Evolutionary conservation across 805 yeast species (phyloP).

Genomic region (Spathaspora passalidarum): DNA sequence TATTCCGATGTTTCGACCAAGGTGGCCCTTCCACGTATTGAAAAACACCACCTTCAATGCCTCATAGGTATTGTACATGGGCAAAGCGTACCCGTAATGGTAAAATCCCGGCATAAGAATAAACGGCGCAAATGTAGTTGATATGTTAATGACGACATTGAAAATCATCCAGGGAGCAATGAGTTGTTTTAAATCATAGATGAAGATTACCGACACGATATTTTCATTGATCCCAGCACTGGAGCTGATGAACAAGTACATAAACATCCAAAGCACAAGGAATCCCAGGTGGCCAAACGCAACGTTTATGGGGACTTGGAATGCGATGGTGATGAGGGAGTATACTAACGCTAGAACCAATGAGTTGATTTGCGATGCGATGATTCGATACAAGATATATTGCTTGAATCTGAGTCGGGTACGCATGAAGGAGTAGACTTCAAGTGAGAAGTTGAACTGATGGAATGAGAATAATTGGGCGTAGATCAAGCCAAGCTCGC

Average conservation of each 20-base stretch:
- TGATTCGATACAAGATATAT: constrained; percentile 24
- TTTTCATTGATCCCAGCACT: constrained; percentile 27
- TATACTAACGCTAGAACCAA: constrained; percentile 28
- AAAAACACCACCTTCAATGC: constrained; percentile 31
- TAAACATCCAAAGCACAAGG: constrained; percentile 30
- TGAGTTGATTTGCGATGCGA: constrained; percentile 29
- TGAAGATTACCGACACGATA: constrained; percentile 17
- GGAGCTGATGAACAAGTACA: constrained; percentile 26
- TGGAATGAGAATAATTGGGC: constrained; percentile 32
- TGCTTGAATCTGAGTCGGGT: constrained; percentile 20
- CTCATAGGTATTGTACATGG: constrained; percentile 31
- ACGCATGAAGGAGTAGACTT: constrained; percentile 19
- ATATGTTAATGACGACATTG: constrained; percentile 25
- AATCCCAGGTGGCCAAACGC: constrained; percentile 32
- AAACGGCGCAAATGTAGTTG: constrained; percentile 33
- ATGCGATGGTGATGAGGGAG: constrained; percentile 28
- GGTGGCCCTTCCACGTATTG: constrained; percentile 29
- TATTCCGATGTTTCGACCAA: constrained; percentile 30
- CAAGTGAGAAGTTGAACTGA: constrained; percentile 31
- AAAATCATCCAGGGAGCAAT: constrained; percentile 30
- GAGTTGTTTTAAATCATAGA: constrained; percentile 16
- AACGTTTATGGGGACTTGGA: constrained; percentile 21
- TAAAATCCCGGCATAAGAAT: constrained; percentile 28
- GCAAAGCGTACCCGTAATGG: constrained; percentile 35
- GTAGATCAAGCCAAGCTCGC: constrained; percentile 31